Evolutionary conservation across 2,329 filamentous ascomycete genomes (phyloP), one percentile per base, ranked within the genome.

Genomic region (Alternaria incomplexa): DNA sequence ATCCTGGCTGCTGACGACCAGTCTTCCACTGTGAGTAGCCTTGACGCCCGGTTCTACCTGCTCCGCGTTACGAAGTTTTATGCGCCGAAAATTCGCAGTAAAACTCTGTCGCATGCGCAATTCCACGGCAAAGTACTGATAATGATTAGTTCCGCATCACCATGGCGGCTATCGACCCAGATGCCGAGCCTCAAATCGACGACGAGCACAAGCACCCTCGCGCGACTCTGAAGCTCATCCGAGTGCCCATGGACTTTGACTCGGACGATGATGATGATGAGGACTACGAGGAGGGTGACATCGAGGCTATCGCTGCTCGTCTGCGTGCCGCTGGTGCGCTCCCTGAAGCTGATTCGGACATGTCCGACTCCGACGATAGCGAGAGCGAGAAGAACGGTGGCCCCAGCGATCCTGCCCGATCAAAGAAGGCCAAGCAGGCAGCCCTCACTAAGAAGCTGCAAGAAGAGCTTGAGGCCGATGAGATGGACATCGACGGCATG

Each of bases 81-180:
- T 17, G 17, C 32, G 22, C 32, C 54, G 12, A 22, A 43, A 23
- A 8, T 53, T 30, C 11, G 13, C 22, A 12, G n/a, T 23, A 45
- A 32, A 44, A 54, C 54, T 43, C 50, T 30, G 45, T 58, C 57
- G 61, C 61, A 64, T 62, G 57, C 36, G 47, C 47, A 25, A 47
- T n/a, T 25, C 15, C 15, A 40, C n/a, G 13, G 50, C 12, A 46
- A 28, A 28, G 28, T 56, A 57, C 73, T 79, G 65, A 77, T 17
- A 23, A 56, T 52, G 13, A 43, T 15, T 76, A 97, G 94, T 96
- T 97, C 84, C 93, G 93, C 80, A 93, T 99, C 78, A 98, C 94
- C 76, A 99, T 99, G 96, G 96, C 96, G 76, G 96, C 96, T 70
- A 91, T 99, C 80, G 95, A 99, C 80, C 96, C 96, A 62, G 93